Conservation (phyloP, 202 grass and related monocot genomes). For the Cymbopogon flexuosus region DNA sequence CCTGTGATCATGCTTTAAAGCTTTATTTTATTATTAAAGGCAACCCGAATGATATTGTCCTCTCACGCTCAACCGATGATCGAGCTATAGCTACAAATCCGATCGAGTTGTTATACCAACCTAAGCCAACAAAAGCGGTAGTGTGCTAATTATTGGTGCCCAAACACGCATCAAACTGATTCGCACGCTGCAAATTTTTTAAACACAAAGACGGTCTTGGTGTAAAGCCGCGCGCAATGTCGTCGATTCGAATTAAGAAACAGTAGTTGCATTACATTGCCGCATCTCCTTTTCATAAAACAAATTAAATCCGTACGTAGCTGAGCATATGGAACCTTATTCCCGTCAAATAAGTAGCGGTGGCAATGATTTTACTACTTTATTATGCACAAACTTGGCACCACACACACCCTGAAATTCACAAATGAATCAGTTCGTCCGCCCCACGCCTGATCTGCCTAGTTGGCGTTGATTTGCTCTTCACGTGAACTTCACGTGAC, state of each 20-base stretch:
- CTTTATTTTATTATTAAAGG: not conserved
- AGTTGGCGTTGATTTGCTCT: not conserved
- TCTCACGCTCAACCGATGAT: not conserved
- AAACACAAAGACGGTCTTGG: not conserved
- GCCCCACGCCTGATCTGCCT: too few species aligned
- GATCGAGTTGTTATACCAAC: not conserved
- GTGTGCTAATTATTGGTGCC: constrained; percentile 15
- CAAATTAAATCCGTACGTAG: not conserved
- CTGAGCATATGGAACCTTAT: constrained; percentile 1
- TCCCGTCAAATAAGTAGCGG: constrained; percentile 2
- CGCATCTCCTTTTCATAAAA: not conserved
- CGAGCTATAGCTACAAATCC: not conserved
- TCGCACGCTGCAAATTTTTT: not conserved
- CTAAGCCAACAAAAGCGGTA: constrained; percentile 9
- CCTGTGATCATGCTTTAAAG: constrained; percentile 22
- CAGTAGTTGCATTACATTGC: not conserved
- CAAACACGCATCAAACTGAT: not conserved
- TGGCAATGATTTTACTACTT: too few species aligned
- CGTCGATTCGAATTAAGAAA: not conserved
- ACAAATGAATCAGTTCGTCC: too few species aligned
- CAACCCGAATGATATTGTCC: not conserved
- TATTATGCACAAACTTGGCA: too few species aligned
- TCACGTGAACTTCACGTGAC: not conserved
- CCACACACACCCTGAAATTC: too few species aligned
- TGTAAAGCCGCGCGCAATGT: constrained; percentile 3